Conservation (phyloP, 306 rosid species). For the Glycine latifolia region DNA sequence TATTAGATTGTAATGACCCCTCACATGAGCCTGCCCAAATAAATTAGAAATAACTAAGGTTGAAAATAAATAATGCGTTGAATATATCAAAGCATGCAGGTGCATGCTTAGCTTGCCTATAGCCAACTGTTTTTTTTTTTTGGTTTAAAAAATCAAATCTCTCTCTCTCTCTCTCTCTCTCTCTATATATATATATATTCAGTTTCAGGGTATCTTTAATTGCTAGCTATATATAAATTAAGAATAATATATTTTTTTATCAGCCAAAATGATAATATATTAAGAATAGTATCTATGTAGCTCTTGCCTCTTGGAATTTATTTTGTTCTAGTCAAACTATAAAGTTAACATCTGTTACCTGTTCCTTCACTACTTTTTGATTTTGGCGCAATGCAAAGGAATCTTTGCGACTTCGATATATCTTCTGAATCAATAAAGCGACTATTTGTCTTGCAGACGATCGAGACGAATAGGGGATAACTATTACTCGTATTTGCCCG, state of each 20-base stretch:
- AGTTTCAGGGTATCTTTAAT: background rate
- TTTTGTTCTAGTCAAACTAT: slow-evolving; percentile 9
- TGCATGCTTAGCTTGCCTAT: slow-evolving; percentile 12
- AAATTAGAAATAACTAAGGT: slow-evolving; percentile 20
- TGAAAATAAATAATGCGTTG: slow-evolving; percentile 4
- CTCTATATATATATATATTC: background rate
- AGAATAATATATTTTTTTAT: slow-evolving; percentile 2
- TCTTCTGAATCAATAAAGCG: too few species aligned
- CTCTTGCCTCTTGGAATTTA: slow-evolving; percentile 23
- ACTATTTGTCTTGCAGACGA: too few species aligned
- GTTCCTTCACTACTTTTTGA: slow-evolving; percentile 87
- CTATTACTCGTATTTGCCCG: too few species aligned
- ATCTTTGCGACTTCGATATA: slow-evolving; percentile 67
- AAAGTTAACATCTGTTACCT: slow-evolving; percentile 61
- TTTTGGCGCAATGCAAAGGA: slow-evolving; percentile 68
- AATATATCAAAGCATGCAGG: slow-evolving; percentile 13
- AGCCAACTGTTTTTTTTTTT: background rate
- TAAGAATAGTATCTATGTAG: slow-evolving; percentile 31
- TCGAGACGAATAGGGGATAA: too few species aligned
- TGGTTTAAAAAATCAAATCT: background rate
- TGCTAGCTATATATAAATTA: slow-evolving; percentile 23
- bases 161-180: too few species aligned
- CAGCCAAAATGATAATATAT: too few species aligned
- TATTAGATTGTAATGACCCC: too few species aligned
- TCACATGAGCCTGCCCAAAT: too few species aligned